Percentiles rank a stretch among this genome's conserved stretches.
These are phyloP conservation scores for Termitomyces sp. DNA, from an alignment of 768 basidiomycete genomes.

Conservation along the genomic window DNA sequence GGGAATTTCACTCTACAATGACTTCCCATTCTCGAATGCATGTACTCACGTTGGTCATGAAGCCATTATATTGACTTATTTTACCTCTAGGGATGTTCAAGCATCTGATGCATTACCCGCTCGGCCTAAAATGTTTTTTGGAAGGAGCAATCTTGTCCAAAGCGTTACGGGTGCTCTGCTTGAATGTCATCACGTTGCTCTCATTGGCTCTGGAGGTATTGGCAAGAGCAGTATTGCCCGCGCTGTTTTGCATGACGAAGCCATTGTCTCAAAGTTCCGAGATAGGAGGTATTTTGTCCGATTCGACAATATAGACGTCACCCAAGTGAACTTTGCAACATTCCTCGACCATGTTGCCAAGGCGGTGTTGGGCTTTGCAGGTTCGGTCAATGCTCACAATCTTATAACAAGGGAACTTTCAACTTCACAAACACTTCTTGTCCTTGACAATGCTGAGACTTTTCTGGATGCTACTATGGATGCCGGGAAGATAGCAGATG, in stretches of 20 bases:
- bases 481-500: too few species aligned
- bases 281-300: too few species aligned
- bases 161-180: background rate
- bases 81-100: background rate
- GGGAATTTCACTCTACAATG: background rate
- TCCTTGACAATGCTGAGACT: too few species aligned
- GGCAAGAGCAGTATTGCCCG: background rate
- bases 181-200: background rate
- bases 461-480: too few species aligned
- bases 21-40: background rate
- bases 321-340: too few species aligned
- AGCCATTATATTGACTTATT: background rate
- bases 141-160: background rate
- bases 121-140: background rate
- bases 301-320: too few species aligned
- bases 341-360: too few species aligned
- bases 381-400: too few species aligned
- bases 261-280: background rate
- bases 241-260: background rate
- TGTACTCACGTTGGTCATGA: background rate
- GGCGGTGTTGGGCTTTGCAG: too few species aligned
- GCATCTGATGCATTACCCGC: background rate
- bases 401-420: too few species aligned
- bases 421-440: too few species aligned
- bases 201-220: background rate